A percentile compares a stretch with the other conserved stretches of the same genome.
Evolutionary conservation across 2,329 filamentous ascomycete species (phyloP).

Genomic region (Sarocladium brachiariae): DNA sequence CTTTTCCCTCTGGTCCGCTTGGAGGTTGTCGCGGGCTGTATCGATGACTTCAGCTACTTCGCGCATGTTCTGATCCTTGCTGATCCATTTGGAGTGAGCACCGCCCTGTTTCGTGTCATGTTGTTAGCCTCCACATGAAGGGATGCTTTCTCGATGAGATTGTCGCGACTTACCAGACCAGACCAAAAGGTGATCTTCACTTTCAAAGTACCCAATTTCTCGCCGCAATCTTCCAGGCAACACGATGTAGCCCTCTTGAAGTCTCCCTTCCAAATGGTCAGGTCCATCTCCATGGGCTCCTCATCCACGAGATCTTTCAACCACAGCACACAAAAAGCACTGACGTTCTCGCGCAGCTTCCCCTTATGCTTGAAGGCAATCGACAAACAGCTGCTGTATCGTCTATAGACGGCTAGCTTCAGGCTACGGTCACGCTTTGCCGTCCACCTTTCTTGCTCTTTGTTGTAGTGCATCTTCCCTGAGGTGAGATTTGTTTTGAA

Average conservation of each 20-base stretch:
- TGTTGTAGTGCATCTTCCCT: constrained; percentile 49
- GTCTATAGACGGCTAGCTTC: constrained; percentile 50
- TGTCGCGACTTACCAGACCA: constrained; percentile 26
- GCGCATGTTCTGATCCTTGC: constrained; percentile 25
- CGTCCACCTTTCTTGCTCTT: constrained; percentile 43
- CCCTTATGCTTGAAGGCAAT: constrained; percentile 41
- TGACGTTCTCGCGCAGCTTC: constrained; percentile 44
- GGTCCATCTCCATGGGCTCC: constrained; percentile 48
- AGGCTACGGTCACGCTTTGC: constrained; percentile 36
- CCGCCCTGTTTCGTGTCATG: no score
- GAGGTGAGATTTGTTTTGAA: constrained; percentile 50
- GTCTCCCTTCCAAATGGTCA: constrained; percentile 61
- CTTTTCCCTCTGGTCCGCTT: constrained; percentile 24
- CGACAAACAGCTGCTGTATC: constrained; percentile 50
- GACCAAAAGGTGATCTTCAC: constrained; percentile 28
- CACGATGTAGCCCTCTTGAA: constrained; percentile 39
- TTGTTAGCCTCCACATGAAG: no score
- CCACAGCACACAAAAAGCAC: constrained; percentile 61
- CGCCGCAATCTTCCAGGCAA: constrained; percentile 37
- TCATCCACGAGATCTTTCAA: constrained; percentile 64
- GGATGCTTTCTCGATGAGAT: no score
- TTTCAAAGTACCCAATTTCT: constrained; percentile 39
- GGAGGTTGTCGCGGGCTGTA: constrained; percentile 28
- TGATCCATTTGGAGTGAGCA: constrained; percentile 29
- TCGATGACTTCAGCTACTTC: constrained; percentile 42